These are phyloP conservation scores for Brettanomyces bruxellensis DNA, from an alignment of 805 yeast genomes.

Conservation along the genomic window DNA sequence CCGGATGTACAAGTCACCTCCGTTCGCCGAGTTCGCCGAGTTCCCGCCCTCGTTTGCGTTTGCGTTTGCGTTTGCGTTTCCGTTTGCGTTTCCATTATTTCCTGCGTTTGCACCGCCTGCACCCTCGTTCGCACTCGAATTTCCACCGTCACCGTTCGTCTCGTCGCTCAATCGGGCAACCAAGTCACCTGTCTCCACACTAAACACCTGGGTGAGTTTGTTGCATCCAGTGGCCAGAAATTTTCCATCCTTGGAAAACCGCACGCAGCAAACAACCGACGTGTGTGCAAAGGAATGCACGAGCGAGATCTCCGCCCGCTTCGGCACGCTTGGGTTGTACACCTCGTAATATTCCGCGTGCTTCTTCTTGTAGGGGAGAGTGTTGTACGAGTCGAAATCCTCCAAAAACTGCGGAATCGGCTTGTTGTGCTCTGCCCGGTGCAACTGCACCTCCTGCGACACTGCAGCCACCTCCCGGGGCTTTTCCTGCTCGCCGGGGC, in stretches of 20 bases:
- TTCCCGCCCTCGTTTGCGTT: constrained; percentile 31
- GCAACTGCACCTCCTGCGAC: constrained; percentile 27
- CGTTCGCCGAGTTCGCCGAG: constrained; percentile 40
- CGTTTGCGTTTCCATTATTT: constrained; percentile 35
- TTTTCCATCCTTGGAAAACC: constrained; percentile 86
- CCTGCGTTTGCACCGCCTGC: constrained; percentile 32
- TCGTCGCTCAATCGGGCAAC: constrained; percentile 85
- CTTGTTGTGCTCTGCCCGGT: constrained; percentile 48
- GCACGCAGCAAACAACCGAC: constrained; percentile 93
- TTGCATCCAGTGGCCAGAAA: constrained; percentile 95
- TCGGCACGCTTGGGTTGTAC: constrained; percentile 80
- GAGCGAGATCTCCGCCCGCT: constrained; percentile 72
- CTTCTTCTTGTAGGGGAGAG: constrained; percentile 72
- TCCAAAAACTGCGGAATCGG: constrained; percentile 74
- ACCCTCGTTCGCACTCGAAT: constrained; percentile 39
- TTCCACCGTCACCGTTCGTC: constrained; percentile 35
- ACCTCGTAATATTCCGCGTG: constrained; percentile 79
- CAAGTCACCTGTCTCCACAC: constrained; percentile 84
- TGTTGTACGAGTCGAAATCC: constrained; percentile 71
- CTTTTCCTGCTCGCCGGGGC: background rate
- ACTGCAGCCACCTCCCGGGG: constrained; percentile 4
- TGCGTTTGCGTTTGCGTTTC: constrained; percentile 14
- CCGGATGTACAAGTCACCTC: constrained; percentile 82
- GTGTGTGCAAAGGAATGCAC: constrained; percentile 87
- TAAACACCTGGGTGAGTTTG: constrained; percentile 88